Base-by-base conservation (phyloP, 1,284 basidiomycete genomes). In the Apiotrichum laibachii region DNA sequence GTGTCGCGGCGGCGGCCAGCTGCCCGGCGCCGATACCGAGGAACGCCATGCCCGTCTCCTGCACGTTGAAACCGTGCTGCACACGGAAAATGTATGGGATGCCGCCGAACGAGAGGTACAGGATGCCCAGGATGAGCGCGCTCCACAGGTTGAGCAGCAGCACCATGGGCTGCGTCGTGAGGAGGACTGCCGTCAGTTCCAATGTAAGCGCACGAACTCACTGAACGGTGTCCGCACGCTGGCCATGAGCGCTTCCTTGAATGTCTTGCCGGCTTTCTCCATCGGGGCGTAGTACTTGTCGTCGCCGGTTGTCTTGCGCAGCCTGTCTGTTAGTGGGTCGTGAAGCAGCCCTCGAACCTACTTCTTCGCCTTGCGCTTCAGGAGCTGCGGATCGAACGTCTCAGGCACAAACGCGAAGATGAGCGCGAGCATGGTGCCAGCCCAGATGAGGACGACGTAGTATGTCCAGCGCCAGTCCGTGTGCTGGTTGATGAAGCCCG, bases 381-480 rank as follows among this genome's bases (percentile, higher is more conserved):
- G 73, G 3, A 92, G 75, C 7, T 86, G 80, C 0, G 89, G 88
- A 2, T 75, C 75, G 69, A 85, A 90, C 0, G 90, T 92, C 76
- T 93, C 91, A 0, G 88, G 88, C 0, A 90, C 84, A 53, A 90
- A 75, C 10, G 79, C 42, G 33, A 78, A 18, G 44, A 80, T 53
- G 4, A 79, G 54, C 0, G 67, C 56, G 3, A 79, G 62, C 58
- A 78, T 74, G 40, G 79, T 72, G 15, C 67, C 72, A 0, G 79
- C 72, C 77, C 81, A 81, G 42, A 87, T 86, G 2, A 86, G 68
- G 51, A 87, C 72, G 31, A 87, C 76, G 59, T 85, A 84, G 73
- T 86, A 92, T 0, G 87, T 88, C 89, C 89, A 91, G 54, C 87
- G 78, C 90, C 90, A 92, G 57, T 82, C 64, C 13, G 59, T 35